These are phyloP conservation scores for Boechera divaricarpa DNA, from an alignment of 345 rosid species.

Conservation along the genomic window DNA sequence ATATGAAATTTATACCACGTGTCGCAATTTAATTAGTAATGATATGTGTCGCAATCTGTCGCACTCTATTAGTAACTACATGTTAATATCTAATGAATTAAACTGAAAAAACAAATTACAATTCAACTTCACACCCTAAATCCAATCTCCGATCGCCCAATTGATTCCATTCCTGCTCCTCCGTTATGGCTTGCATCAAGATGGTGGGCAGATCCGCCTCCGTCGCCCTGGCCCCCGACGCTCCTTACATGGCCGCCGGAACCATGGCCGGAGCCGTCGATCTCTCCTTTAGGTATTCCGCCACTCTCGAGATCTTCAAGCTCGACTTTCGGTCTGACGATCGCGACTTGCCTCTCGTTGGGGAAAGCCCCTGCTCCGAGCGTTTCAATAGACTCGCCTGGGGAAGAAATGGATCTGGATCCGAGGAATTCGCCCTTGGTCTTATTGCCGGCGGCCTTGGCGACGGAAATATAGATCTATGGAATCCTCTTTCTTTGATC, in stretches of 20 bases:
- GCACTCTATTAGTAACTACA: no score
- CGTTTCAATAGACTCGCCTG: conserved; percentile 94
- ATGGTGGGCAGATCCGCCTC: conserved; percentile 92
- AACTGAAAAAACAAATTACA: conserved; percentile 12
- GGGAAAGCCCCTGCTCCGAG: conserved; percentile 87
- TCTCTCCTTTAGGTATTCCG: conserved; percentile 91
- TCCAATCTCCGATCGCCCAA: conserved; percentile 9
- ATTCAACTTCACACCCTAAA: conserved; percentile 13
- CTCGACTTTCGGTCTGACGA: conserved; percentile 95
- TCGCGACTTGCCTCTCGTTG: conserved; percentile 75
- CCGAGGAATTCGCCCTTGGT: conserved; percentile 78
- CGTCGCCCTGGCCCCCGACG: conserved; percentile 92
- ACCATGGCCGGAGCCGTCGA: conserved; percentile 99
- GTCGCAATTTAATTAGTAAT: no score
- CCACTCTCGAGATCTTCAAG: conserved; percentile 93
- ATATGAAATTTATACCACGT: no score
- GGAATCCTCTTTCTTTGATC: no score
- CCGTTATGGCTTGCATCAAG: conserved; percentile 85
- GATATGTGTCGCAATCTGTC: no score
- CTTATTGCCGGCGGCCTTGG: conserved; percentile 96
- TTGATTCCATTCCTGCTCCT: neutral
- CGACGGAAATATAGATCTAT: conserved; percentile 37
- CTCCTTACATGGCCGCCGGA: conserved; percentile 98
- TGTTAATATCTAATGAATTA: no score
- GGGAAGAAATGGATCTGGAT: conserved; percentile 87